Percentiles rank a stretch among this genome's conserved stretches.
These are phyloP conservation scores for Sporothrix schenckii DNA, from an alignment of 2,329 filamentous ascomycete species.

Conservation along the genomic window DNA sequence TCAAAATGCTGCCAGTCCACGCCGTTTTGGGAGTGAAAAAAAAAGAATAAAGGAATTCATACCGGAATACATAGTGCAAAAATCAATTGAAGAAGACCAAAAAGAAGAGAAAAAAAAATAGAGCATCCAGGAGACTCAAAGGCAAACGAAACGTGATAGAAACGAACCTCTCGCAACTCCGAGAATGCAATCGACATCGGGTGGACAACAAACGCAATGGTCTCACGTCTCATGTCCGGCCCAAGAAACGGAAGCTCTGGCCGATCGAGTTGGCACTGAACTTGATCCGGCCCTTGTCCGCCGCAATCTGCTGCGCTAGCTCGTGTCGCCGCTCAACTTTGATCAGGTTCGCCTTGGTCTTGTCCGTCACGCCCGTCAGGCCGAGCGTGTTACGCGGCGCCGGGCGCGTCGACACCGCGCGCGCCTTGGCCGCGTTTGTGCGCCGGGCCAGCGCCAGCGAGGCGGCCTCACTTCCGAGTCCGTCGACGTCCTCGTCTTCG, in stretches of 20 bases:
- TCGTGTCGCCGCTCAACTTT: constrained; percentile 32
- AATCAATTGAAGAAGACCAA: neutral
- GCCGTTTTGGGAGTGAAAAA: neutral
- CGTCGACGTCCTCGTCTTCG: constrained; percentile 13
- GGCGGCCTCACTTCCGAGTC: neutral
- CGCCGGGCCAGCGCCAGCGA: constrained; percentile 13
- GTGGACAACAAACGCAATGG: neutral
- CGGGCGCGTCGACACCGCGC: constrained; percentile 29
- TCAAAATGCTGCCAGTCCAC: neutral
- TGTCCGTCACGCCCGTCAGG: constrained; percentile 34
- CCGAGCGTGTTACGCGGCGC: constrained; percentile 32
- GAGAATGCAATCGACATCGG: neutral
- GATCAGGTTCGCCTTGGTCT: constrained; percentile 26
- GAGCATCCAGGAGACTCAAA: neutral
- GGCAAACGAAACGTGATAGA: neutral
- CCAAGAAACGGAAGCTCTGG: constrained; percentile 35
- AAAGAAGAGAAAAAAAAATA: no score
- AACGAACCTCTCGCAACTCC: neutral
- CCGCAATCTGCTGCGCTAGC: constrained; percentile 23
- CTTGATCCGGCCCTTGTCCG: constrained; percentile 31
- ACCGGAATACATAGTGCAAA: neutral
- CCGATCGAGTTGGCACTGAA: constrained; percentile 35
- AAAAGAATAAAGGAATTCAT: neutral
- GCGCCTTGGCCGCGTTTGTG: constrained; percentile 1
- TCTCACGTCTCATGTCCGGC: constrained; percentile 27